Conservation (phyloP, 2,329 filamentous ascomycete genomes). For the Fusarium sterilihyphosum region DNA sequence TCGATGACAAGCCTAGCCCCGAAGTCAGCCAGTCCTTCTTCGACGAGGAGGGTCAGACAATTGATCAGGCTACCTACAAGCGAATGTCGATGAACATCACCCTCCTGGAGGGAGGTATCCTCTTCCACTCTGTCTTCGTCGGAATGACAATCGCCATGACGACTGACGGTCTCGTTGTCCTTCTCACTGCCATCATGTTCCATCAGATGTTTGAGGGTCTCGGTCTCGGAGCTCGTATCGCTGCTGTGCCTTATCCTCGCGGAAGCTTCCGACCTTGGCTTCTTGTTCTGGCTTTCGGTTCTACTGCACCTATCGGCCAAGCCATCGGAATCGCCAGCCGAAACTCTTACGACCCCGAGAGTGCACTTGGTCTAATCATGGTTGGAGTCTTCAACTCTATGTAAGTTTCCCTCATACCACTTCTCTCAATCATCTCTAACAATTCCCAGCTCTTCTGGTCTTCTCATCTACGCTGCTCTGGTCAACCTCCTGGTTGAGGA, state of each 20-base stretch:
- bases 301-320: constrained; percentile 72
- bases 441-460: constrained; percentile 62
- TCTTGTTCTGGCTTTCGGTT: constrained; percentile 70
- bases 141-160: constrained; percentile 78
- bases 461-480: constrained; percentile 69
- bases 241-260: constrained; percentile 69
- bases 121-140: constrained; percentile 82
- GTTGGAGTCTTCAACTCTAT: constrained; percentile 74
- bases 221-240: constrained; percentile 76
- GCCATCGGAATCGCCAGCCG: constrained; percentile 68
- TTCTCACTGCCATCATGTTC: constrained; percentile 76
- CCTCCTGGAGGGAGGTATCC: constrained; percentile 78
- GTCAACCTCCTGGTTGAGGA: constrained; percentile 73
- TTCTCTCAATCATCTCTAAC: not conserved
- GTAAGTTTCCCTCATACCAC: constrained; percentile 46
- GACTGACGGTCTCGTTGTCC: constrained; percentile 71
- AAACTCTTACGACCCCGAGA: constrained; percentile 69
- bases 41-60: constrained; percentile 56
- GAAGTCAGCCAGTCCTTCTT: constrained; percentile 47
- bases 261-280: constrained; percentile 68
- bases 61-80: constrained; percentile 61
- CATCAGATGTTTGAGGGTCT: constrained; percentile 77
- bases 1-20: constrained; percentile 45
- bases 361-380: constrained; percentile 70
- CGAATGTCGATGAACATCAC: constrained; percentile 78